Conservation (phyloP, 75 land plant genomes). For the Picea sitchensis region DNA sequence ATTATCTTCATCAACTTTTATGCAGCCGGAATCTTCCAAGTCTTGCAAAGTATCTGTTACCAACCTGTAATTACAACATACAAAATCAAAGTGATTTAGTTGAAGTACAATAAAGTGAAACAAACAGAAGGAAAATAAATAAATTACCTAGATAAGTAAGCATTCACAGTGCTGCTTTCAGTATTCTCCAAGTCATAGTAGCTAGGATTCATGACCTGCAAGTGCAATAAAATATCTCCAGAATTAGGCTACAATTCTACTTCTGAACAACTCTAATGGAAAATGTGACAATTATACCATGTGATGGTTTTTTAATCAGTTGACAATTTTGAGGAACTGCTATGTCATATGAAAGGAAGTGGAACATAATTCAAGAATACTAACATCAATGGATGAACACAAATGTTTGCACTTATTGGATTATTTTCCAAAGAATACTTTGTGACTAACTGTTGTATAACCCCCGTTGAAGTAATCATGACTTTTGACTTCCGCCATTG, state of each 20-base stretch:
- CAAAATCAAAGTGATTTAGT: not conserved
- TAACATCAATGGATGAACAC: not conserved
- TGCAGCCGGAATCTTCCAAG: slow-evolving; percentile 93
- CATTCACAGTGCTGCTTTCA: slow-evolving; percentile 54
- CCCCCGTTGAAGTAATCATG: too few relatives aligned
- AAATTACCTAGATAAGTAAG: slow-evolving; percentile 72
- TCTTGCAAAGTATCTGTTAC: slow-evolving; percentile 77
- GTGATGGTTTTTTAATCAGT: not conserved
- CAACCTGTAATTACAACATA: slow-evolving; percentile 44
- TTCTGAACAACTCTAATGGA: too few relatives aligned
- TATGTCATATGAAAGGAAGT: not conserved
- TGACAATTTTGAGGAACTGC: not conserved
- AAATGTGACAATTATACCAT: not conserved
- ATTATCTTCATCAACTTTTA: slow-evolving; percentile 68
- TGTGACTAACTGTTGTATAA: too few relatives aligned
- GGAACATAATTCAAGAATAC: not conserved
- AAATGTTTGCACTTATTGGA: not conserved
- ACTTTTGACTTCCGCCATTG: too few relatives aligned
- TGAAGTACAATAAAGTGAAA: slow-evolving; percentile 11
- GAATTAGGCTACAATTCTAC: not conserved
- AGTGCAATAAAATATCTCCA: not conserved
- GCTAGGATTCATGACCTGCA: slow-evolving; percentile 82
- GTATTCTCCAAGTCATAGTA: slow-evolving; percentile 82
- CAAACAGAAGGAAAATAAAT: not conserved
- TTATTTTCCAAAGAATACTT: too few relatives aligned